These are phyloP conservation scores for Solanum sitiens DNA, from an alignment of 257 asterid species.

Conservation along the genomic window DNA sequence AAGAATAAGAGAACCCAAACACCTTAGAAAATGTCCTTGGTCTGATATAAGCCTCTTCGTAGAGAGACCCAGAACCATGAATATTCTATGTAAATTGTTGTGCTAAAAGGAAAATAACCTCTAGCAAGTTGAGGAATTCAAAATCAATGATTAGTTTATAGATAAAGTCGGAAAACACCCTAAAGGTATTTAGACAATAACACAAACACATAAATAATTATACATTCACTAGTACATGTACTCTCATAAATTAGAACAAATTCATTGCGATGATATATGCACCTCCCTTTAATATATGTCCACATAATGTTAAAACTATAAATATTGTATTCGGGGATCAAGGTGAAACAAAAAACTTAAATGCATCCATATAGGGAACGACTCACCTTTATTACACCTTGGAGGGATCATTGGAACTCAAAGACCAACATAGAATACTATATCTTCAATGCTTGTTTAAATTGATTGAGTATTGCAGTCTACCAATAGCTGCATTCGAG, in stretches of 20 bases:
- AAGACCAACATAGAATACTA: no score
- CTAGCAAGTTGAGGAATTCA: constrained; percentile 58
- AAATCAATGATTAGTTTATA: not conserved
- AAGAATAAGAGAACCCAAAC: not conserved
- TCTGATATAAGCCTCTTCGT: constrained; percentile 76
- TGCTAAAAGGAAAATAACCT: constrained; percentile 74
- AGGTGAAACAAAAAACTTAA: not conserved
- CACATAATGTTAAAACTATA: not conserved
- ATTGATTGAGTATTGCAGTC: no score
- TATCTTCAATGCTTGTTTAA: no score
- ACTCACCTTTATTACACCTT: no score
- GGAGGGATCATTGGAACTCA: no score
- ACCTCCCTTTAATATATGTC: not conserved
- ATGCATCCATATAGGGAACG: not conserved
- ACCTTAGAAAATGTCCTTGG: constrained; percentile 86
- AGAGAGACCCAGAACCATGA: constrained; percentile 86
- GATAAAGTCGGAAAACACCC: not conserved
- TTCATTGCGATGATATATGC: not conserved
- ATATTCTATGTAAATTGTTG: constrained; percentile 80
- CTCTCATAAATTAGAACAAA: not conserved
- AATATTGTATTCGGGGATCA: not conserved
- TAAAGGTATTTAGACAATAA: not conserved
- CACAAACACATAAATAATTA: not conserved
- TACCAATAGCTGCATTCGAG: no score
- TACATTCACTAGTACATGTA: not conserved